Evolutionary conservation across 805 yeast genomes (phyloP), one percentile per base, ranked within the genome.

Genomic region (Myxozyma lipomycoides): DNA sequence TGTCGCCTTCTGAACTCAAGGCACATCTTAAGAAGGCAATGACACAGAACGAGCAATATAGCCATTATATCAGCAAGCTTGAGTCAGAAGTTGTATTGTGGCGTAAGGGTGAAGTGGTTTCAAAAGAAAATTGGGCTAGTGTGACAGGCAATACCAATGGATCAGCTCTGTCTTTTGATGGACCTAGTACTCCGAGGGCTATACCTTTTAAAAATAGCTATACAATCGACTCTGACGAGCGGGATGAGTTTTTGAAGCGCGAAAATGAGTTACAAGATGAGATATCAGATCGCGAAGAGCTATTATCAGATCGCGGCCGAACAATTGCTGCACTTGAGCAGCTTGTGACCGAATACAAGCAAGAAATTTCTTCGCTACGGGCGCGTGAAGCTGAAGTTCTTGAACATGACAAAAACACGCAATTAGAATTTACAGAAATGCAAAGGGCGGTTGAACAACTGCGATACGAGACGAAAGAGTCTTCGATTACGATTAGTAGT

Each of bases 1-100:
- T 81, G 37, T 73, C 81, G 43, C 64, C 76, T 2, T 64, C 67
- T n/a, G 78, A 78, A 54, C 69, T 81, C 50, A 70, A 73, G 61
- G 69, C 49, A 45, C 43, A 63, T 50, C 52, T 71, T 35, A 63
- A 73, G 41, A 55, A 72, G 38, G 56, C 64, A 25, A 68, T 73
- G 52, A 58, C 73, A 39, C 73, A 62, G 37, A 55, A 64, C 25
- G 60, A 58, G 4, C 25, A 46, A 5, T 41, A 54, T 24, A 34
- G 50, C 25, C 52, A 51, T 2, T 73, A 75, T 51, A 72, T 70
- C 22, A 58, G 65, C 24, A 67, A 69, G 43, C 63, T 79, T 37
- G 79, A 77, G 59, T 51, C 51, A 10, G 79, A 77, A 55, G 58
- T 76, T 21, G 46, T 55, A 3, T 56, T 47, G 34, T 70, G 75